These are phyloP conservation scores for Aspergillus ellipticus DNA, from an alignment of 495 filamentous ascomycete species.

Conservation along the genomic window DNA sequence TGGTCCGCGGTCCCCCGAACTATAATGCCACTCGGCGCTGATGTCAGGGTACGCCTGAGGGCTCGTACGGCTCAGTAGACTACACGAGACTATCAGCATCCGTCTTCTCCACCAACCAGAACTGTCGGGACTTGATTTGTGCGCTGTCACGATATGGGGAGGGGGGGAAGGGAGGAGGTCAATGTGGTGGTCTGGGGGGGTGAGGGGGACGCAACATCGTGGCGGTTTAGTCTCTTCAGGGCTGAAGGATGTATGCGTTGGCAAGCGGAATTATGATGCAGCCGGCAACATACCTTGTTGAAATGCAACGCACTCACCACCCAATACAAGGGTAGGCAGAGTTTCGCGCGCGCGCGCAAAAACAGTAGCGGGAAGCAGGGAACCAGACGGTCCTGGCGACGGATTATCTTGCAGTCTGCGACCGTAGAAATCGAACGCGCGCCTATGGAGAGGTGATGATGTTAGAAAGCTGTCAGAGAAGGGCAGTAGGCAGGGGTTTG, in stretches of 20 bases:
- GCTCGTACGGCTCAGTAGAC: slow-evolving; percentile 18
- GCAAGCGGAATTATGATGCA: slow-evolving; percentile 41
- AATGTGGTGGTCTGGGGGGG: slow-evolving; percentile 20
- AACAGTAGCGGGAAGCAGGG: slow-evolving; percentile 1
- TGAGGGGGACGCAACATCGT: slow-evolving; percentile 19
- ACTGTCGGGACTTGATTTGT: slow-evolving; percentile 20
- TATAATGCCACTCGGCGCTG: slow-evolving; percentile 20
- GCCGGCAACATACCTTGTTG: slow-evolving; percentile 43
- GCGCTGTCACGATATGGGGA: slow-evolving; percentile 25
- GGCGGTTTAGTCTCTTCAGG: slow-evolving; percentile 32
- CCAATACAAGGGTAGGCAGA: slow-evolving; percentile 16
- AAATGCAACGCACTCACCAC: slow-evolving; percentile 32
- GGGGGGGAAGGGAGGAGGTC: slow-evolving; percentile 1
- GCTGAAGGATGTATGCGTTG: slow-evolving; percentile 48
- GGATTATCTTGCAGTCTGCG: slow-evolving; percentile 2
- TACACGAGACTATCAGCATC: slow-evolving; percentile 29
- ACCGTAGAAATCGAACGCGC: slow-evolving; percentile 10
- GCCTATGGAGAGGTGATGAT: slow-evolving; percentile 8
- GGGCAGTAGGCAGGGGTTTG: slow-evolving; percentile 14
- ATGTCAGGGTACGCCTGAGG: slow-evolving; percentile 23
- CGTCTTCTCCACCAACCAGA: slow-evolving; percentile 18
- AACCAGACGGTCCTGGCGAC: slow-evolving; percentile 2
- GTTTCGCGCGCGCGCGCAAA: slow-evolving; percentile 7
- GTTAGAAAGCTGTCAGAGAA: slow-evolving; percentile 14
- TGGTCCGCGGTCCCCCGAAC: slow-evolving; percentile 20